phyloP scores from a whole-genome alignment of 208 protist species.

The Acanthamoeba sp. region DNA sequence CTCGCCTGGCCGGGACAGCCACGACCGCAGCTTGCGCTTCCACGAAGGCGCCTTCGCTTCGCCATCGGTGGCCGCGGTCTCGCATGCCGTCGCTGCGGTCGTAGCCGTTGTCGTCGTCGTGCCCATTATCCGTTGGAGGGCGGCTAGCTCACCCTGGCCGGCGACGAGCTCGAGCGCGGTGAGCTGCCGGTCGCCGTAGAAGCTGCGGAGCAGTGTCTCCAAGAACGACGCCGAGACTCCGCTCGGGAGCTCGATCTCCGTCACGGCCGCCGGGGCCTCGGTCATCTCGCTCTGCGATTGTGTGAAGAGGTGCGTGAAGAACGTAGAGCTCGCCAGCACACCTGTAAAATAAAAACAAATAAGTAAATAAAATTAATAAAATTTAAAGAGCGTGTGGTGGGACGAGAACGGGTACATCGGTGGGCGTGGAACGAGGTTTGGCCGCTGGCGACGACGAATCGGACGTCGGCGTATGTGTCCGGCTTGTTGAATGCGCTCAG shows the following conservation, averaged over 20 bases:
- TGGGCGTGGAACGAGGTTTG: not conserved
- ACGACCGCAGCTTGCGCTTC: not conserved
- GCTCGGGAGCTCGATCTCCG: not conserved
- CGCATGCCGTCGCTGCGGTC: not conserved
- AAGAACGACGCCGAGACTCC: not conserved
- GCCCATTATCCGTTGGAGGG: not conserved
- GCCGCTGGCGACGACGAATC: not conserved
- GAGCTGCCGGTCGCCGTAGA: not conserved
- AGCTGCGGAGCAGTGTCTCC: not conserved
- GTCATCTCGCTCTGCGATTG: not conserved
- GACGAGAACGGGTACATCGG: not conserved
- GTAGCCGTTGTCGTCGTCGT: not conserved
- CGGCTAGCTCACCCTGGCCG: not conserved
- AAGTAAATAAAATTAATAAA: too few relatives aligned
- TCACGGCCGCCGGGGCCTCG: not conserved
- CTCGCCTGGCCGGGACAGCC: not conserved
- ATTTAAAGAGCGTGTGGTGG: not conserved
- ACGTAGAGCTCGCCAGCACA: not conserved
- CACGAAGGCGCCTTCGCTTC: too few relatives aligned
- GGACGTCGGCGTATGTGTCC: not conserved
- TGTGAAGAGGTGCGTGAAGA: not conserved
- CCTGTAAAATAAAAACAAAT: not conserved
- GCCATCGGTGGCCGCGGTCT: too few relatives aligned
- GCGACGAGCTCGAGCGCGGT: not conserved
- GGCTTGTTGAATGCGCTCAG: not conserved